Evolutionary conservation across 2,329 filamentous ascomycete genomes (phyloP).

Genomic region (Mariannaea sp.): DNA sequence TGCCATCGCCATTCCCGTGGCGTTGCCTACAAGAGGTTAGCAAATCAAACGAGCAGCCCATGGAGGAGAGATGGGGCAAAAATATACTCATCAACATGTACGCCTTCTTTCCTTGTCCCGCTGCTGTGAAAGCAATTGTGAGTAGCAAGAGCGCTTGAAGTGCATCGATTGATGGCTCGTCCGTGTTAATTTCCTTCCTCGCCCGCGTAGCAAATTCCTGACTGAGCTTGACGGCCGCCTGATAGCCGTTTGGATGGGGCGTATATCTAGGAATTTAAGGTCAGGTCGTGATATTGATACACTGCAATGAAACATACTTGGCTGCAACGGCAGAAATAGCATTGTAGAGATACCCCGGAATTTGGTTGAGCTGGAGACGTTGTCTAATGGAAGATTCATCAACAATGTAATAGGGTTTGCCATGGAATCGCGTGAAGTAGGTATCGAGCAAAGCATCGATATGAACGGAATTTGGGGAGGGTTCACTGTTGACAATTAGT

Average conservation of each 20-base stretch:
- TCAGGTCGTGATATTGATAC: constrained; percentile 1
- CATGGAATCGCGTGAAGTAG: constrained; percentile 80
- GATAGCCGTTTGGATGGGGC: constrained; percentile 68
- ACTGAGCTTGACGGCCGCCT: constrained; percentile 68
- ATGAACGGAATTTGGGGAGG: constrained; percentile 53
- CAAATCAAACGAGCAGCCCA: background rate
- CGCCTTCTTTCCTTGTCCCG: constrained; percentile 80
- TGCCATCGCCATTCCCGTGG: constrained; percentile 81
- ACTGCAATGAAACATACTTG: constrained; percentile 50
- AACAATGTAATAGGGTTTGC: constrained; percentile 80
- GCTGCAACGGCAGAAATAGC: constrained; percentile 66
- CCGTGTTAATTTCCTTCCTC: constrained; percentile 72
- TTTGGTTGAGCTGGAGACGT: constrained; percentile 69
- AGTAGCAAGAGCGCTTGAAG: constrained; percentile 78
- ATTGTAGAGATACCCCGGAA: constrained; percentile 60
- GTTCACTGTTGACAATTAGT: constrained; percentile 46
- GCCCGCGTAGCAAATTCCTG: constrained; percentile 75
- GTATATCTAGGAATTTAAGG: constrained; percentile 60
- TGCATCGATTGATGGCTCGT: constrained; percentile 79
- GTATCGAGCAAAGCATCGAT: constrained; percentile 72
- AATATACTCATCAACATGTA: constrained; percentile 82
- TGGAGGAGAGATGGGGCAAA: background rate
- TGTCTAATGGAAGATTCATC: constrained; percentile 78
- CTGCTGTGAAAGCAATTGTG: constrained; percentile 74
- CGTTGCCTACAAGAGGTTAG: constrained; percentile 63